A percentile compares a stretch with the other conserved stretches of the same genome.
phyloP scores from a whole-genome alignment of 768 basidiomycete genomes.

The Mycena vitilis region DNA sequence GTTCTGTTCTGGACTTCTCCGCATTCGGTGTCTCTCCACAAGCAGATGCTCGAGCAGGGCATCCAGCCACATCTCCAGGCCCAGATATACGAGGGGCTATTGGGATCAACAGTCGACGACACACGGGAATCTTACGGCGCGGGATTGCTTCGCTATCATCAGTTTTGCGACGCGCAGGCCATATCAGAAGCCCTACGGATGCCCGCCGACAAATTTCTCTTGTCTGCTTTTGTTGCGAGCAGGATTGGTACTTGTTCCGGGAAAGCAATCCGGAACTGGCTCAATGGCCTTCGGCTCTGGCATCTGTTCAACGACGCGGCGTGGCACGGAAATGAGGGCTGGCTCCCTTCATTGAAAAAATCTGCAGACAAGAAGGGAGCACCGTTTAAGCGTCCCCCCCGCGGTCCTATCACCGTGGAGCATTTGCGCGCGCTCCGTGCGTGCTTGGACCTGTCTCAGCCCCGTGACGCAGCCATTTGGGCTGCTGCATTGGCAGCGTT shows the following conservation, averaged over 20 bases:
- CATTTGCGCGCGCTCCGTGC: conserved; percentile 27
- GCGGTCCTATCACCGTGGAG: conserved; percentile 20
- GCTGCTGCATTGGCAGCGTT: neutral
- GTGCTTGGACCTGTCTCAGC: conserved; percentile 4
- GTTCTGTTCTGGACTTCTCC: neutral
- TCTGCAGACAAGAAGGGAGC: conserved; percentile 23
- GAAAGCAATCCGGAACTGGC: neutral
- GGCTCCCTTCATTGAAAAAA: conserved; percentile 17
- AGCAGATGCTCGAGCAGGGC: too few relatives aligned
- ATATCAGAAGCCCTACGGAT: neutral
- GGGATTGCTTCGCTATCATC: conserved; percentile 42
- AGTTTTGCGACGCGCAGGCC: conserved; percentile 32
- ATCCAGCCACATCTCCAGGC: too few relatives aligned
- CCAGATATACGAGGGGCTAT: neutral
- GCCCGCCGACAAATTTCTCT: neutral
- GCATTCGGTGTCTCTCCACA: too few relatives aligned
- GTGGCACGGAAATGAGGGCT: conserved; percentile 36
- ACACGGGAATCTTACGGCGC: conserved; percentile 40
- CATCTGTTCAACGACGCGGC: conserved; percentile 30
- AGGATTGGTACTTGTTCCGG: neutral
- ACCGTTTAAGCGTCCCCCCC: conserved; percentile 23
- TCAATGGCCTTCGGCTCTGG: conserved; percentile 32
- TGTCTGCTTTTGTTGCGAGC: neutral
- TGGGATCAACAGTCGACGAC: neutral
- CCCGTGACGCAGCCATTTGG: conserved; percentile 29